Percentiles rank a stretch among this genome's conserved stretches.
Evolutionary conservation across 208 protist genomes (phyloP).

Genomic region (Angomonas deanei): DNA sequence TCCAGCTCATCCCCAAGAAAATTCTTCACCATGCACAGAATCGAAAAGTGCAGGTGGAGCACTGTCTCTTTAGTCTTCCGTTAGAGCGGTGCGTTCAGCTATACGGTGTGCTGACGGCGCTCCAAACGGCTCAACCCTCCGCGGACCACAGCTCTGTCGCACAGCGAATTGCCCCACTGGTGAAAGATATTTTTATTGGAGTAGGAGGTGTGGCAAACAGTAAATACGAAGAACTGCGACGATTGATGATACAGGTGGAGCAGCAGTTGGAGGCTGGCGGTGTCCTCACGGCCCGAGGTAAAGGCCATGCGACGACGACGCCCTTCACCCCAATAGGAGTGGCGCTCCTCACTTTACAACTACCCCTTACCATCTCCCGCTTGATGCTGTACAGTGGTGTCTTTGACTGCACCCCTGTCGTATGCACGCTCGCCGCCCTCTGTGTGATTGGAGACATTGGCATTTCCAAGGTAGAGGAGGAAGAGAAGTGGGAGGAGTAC

Average conservation of each 20-base stretch:
- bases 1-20: conserved; percentile 81
- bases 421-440: conserved; percentile 53
- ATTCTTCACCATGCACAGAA: conserved; percentile 69
- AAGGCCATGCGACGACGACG: conserved; percentile 17
- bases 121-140: conserved; percentile 38
- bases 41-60: conserved; percentile 63
- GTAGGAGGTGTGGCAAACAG: not conserved
- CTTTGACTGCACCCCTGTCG: conserved; percentile 41
- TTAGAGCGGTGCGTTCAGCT: conserved; percentile 63
- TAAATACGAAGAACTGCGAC: conserved; percentile 13
- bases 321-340: conserved; percentile 39
- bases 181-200: not conserved
- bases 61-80: conserved; percentile 59
- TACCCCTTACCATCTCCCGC: conserved; percentile 41
- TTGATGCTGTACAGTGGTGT: conserved; percentile 38
- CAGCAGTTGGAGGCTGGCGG: conserved; percentile 61
- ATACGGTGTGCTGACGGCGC: conserved; percentile 66
- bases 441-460: conserved; percentile 64
- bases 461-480: conserved; percentile 4
- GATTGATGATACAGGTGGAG: conserved; percentile 42
- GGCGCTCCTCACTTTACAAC: conserved; percentile 30
- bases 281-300: conserved; percentile 32
- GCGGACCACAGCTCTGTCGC: conserved; percentile 7
- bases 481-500: conserved; percentile 21
- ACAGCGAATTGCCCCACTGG: not conserved